Evolutionary conservation across 768 basidiomycete genomes (phyloP), one percentile per base, ranked within the genome.

Genomic region (Pisolithus albus): DNA sequence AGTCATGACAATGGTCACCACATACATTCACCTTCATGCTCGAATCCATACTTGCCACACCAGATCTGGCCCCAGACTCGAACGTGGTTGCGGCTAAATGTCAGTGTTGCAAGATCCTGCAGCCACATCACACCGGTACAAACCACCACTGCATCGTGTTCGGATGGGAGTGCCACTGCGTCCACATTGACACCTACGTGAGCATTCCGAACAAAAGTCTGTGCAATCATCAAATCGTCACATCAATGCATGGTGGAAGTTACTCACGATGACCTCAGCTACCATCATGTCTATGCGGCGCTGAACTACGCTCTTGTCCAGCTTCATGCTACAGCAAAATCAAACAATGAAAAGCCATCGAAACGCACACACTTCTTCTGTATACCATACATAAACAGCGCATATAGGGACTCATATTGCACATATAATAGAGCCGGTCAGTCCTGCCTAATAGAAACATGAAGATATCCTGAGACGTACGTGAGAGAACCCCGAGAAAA

Each of bases 101-200:
- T 91, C 82, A 13, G 77, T 81, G 34, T 87, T 81, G 46, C 95
- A 52, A 99, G 75, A 68, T 99, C 94, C 53, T 96, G 85, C 49
- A 95, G 93, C 92, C 92, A 95, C 21, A 94, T 97, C 0, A 95
- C 93, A 50, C 95, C 95, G 24, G 92, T 96, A 55, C 85, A 87
- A 49, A 98, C 72, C 51, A 98, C 83, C 26, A 97, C 74, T 13
- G 92, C 94, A 62, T 99, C 95, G 64, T 87, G 84, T 55, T 90
- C 80, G n/a, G 77, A 75, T 28, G 77, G 82, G 52, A 99, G 74
- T 49, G 86, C 72, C 18, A 71, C 65, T 9, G 81, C 80, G 59
- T 93, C 89, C 51, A 88, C 72, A 59, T 93, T 84, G 39, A 86
- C 84, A 23, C 95, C 96, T 52, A 99, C 83, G 60, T 94, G 75